Conservation (phyloP, 768 basidiomycete species). For the Gymnopilus junonius region DNA sequence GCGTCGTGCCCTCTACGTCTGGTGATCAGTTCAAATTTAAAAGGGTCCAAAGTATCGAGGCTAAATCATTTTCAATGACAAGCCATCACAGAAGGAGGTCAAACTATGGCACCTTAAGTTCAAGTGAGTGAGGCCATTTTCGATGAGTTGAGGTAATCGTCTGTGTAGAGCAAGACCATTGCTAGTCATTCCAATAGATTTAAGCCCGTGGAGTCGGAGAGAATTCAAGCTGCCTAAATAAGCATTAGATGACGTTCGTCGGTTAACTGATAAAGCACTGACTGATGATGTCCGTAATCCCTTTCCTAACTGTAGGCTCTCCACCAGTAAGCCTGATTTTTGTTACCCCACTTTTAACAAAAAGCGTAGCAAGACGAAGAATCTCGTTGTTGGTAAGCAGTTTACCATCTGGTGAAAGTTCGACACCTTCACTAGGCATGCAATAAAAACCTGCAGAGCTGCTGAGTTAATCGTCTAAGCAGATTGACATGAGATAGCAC, state of each 20-base stretch:
- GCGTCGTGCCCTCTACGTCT: slow-evolving; percentile 77
- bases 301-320: slow-evolving; percentile 85
- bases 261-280: background rate
- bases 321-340: slow-evolving; percentile 91
- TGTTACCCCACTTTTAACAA: slow-evolving; percentile 80
- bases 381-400: slow-evolving; percentile 81
- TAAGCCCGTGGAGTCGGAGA: slow-evolving; percentile 63
- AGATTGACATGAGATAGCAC: slow-evolving; percentile 13
- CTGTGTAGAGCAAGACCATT: slow-evolving; percentile 82
- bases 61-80: slow-evolving; percentile 37
- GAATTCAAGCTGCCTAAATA: slow-evolving; percentile 60
- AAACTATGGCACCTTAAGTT: slow-evolving; percentile 53
- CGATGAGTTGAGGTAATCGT: slow-evolving; percentile 67
- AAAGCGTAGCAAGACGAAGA: slow-evolving; percentile 71
- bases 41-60: slow-evolving; percentile 83
- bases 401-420: slow-evolving; percentile 69
- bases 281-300: slow-evolving; percentile 73
- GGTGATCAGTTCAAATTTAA: slow-evolving; percentile 89
- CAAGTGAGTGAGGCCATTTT: slow-evolving; percentile 78
- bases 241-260: background rate
- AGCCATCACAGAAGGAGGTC: background rate
- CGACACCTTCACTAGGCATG: slow-evolving; percentile 84
- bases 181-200: slow-evolving; percentile 84
- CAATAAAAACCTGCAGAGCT: slow-evolving; percentile 77
- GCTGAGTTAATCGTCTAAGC: slow-evolving; percentile 1